Evolutionary conservation across 2,329 filamentous ascomycete species (phyloP).

Genomic region (Orbilia javanica): DNA sequence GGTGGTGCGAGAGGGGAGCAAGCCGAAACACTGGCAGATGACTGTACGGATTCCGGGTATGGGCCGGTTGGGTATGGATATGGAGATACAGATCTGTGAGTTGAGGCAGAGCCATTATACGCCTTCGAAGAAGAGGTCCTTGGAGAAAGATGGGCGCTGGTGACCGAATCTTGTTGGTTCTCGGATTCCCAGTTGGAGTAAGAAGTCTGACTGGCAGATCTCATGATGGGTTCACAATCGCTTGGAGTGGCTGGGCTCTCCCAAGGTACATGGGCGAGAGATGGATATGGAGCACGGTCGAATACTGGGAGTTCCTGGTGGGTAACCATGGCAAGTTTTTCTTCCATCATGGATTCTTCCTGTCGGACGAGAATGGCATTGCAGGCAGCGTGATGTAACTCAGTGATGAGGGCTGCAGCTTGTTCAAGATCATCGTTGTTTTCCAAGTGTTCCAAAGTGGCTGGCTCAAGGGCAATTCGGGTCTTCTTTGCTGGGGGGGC

Average conservation of each 20-base stretch:
- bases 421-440: slow-evolving; percentile 95
- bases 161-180: slow-evolving; percentile 46
- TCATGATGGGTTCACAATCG: slow-evolving; percentile 58
- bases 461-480: slow-evolving; percentile 80
- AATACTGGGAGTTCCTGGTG: slow-evolving; percentile 55
- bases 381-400: slow-evolving; percentile 90
- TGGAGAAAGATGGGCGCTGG: slow-evolving; percentile 54
- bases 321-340: slow-evolving; percentile 65
- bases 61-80: slow-evolving; percentile 53
- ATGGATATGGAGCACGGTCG: slow-evolving; percentile 69
- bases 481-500: slow-evolving; percentile 56
- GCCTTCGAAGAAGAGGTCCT: slow-evolving; percentile 44
- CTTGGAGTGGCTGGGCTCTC: slow-evolving; percentile 56
- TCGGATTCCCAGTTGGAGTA: slow-evolving; percentile 59
- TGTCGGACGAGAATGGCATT: slow-evolving; percentile 77
- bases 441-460: slow-evolving; percentile 91
- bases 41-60: slow-evolving; percentile 57
- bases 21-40: slow-evolving; percentile 63
- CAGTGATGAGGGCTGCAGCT: slow-evolving; percentile 97
- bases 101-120: slow-evolving; percentile 38
- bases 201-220: slow-evolving; percentile 56
- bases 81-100: slow-evolving; percentile 54
- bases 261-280: slow-evolving; percentile 66
- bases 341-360: slow-evolving; percentile 66
- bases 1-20: slow-evolving; percentile 78